These are phyloP conservation scores for Mycena alexandri DNA, from an alignment of 768 basidiomycete genomes.

Conservation along the genomic window DNA sequence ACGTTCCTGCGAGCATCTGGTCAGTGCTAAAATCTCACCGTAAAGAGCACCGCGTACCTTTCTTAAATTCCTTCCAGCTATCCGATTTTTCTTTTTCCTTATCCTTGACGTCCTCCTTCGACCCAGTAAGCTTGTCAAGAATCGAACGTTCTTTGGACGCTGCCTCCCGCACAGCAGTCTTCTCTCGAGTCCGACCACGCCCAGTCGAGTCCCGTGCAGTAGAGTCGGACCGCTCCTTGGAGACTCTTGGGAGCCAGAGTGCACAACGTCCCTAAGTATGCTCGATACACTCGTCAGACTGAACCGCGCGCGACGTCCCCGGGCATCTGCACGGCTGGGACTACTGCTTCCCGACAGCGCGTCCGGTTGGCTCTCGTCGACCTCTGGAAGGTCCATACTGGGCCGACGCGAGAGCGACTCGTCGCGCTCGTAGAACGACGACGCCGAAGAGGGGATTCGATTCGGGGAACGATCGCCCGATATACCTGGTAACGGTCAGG, in stretches of 20 bases:
- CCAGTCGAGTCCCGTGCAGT: slow-evolving; percentile 43
- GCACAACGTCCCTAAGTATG: slow-evolving; percentile 61
- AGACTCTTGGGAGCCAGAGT: slow-evolving; percentile 59
- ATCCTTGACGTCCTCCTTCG: slow-evolving; percentile 46
- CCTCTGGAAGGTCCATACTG: slow-evolving; percentile 56
- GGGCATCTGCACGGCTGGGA: slow-evolving; percentile 39
- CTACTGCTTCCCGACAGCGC: slow-evolving; percentile 29
- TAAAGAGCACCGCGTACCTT: slow-evolving; percentile 63
- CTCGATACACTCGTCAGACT: slow-evolving; percentile 66
- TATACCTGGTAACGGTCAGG: slow-evolving; percentile 11
- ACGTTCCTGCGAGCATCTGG: slow-evolving; percentile 69
- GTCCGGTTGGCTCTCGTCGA: slow-evolving; percentile 38
- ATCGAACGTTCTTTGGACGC: slow-evolving; percentile 50
- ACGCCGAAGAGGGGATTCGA: slow-evolving; percentile 30
- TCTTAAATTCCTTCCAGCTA: slow-evolving; percentile 90
- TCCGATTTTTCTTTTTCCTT: slow-evolving; percentile 59
- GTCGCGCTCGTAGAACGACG: slow-evolving; percentile 40
- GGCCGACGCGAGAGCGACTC: slow-evolving; percentile 55
- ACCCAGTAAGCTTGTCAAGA: slow-evolving; percentile 54
- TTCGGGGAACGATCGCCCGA: slow-evolving; percentile 28
- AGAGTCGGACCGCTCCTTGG: slow-evolving; percentile 42
- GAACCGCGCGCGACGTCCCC: slow-evolving; percentile 60
- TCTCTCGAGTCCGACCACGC: slow-evolving; percentile 54
- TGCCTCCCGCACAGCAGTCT: slow-evolving; percentile 25
- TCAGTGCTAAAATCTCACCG: neutral